A percentile compares a stretch with the other conserved stretches of the same genome.
These are phyloP conservation scores for Trichosporon sp. DNA, from an alignment of 1,284 basidiomycete species.

Conservation along the genomic window DNA sequence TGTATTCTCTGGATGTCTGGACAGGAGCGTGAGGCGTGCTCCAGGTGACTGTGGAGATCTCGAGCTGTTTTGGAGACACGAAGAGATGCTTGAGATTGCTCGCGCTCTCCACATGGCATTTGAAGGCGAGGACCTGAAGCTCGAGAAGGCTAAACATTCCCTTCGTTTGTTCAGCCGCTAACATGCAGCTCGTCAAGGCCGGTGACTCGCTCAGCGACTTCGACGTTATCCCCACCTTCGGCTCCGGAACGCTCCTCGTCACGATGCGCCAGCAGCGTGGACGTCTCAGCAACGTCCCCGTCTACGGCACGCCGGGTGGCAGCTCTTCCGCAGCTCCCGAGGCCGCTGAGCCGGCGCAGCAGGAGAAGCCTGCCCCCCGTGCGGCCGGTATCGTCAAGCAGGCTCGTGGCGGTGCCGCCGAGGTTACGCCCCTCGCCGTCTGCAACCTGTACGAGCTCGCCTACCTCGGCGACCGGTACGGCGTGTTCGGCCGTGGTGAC, in stretches of 20 bases:
- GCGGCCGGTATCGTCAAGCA: slow-evolving; percentile 20
- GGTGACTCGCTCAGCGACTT: slow-evolving; percentile 39
- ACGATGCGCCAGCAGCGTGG: slow-evolving; percentile 55
- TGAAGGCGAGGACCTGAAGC: too few species aligned
- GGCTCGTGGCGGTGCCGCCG: slow-evolving; percentile 17
- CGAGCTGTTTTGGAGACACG: too few species aligned
- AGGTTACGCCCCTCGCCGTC: slow-evolving; percentile 63
- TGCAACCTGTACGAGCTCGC: slow-evolving; percentile 87
- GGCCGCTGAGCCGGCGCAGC: slow-evolving; percentile 9
- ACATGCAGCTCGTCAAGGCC: slow-evolving; percentile 45
- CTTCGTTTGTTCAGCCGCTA: neutral
- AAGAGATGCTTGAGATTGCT: too few species aligned
- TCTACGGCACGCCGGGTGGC: slow-evolving; percentile 37
- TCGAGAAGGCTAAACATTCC: too few species aligned
- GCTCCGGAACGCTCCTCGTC: slow-evolving; percentile 84
- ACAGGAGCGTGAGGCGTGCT: too few species aligned
- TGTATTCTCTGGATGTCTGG: too few species aligned
- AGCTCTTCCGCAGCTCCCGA: neutral
- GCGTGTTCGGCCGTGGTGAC: slow-evolving; percentile 89
- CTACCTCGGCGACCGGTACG: slow-evolving; percentile 85
- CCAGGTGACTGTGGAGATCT: too few species aligned
- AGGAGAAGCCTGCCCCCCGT: neutral
- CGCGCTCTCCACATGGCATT: too few species aligned
- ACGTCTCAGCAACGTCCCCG: slow-evolving; percentile 37
- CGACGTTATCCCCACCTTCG: slow-evolving; percentile 67